Conservation (phyloP, 371 early-diverging fungal species). For the Rhizopus arrhizus region DNA sequence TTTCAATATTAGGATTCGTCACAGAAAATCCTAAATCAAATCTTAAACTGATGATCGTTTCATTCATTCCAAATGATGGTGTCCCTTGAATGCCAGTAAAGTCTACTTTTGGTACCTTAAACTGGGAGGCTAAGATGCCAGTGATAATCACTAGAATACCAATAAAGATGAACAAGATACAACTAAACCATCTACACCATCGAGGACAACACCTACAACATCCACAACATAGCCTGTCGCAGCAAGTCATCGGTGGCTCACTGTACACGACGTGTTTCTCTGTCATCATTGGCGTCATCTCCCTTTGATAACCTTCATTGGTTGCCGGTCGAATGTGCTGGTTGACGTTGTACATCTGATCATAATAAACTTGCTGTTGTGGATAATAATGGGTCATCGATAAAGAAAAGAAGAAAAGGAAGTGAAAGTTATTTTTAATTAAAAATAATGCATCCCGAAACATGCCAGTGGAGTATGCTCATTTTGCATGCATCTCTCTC, state of each 20-base stretch:
- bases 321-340: no score
- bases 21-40: slow-evolving; percentile 45
- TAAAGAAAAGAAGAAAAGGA: no score
- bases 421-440: no score
- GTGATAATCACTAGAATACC: slow-evolving; percentile 37
- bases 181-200: slow-evolving; percentile 44
- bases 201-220: slow-evolving; percentile 53
- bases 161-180: slow-evolving; percentile 36
- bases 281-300: no score
- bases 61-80: slow-evolving; percentile 29
- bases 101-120: slow-evolving; percentile 42
- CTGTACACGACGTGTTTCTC: no score
- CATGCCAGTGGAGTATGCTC: no score
- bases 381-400: no score
- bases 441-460: no score
- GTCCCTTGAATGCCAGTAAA: slow-evolving; percentile 38
- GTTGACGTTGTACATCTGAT: no score
- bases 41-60: slow-evolving; percentile 28
- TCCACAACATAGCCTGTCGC: slow-evolving; percentile 49
- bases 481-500: no score
- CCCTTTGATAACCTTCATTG: no score
- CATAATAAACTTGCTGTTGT: no score
- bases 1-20: slow-evolving; percentile 57
- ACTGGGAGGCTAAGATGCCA: slow-evolving; percentile 44
- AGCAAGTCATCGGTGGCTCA: slow-evolving; percentile 18